phyloP scores from a whole-genome alignment of 805 yeast species.

The Pichia sporocuriosa region DNA sequence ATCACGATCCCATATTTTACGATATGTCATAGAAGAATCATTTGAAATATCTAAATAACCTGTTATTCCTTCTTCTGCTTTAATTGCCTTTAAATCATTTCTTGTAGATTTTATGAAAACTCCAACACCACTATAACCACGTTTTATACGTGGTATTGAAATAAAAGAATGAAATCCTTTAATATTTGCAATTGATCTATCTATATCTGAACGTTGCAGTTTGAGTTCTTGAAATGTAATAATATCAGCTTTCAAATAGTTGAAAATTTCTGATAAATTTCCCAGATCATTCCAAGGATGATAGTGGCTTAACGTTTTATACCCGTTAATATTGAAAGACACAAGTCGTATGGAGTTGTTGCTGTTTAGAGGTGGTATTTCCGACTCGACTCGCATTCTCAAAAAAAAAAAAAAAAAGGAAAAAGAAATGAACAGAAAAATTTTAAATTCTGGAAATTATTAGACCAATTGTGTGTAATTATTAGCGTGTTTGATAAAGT shows the following conservation, averaged over 20 bases:
- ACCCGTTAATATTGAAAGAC: slow-evolving; percentile 80
- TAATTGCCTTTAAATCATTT: slow-evolving; percentile 40
- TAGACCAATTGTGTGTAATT: too few relatives aligned
- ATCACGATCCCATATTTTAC: slow-evolving; percentile 20
- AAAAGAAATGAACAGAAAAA: neutral
- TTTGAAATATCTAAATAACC: slow-evolving; percentile 42
- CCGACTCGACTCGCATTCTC: slow-evolving; percentile 2
- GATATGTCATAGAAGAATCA: slow-evolving; percentile 15
- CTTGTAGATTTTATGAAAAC: slow-evolving; percentile 58
- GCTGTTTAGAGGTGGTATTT: slow-evolving; percentile 1
- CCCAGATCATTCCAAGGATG: slow-evolving; percentile 69
- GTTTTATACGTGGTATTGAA: slow-evolving; percentile 57
- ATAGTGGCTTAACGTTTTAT: slow-evolving; percentile 71
- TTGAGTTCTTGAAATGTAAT: slow-evolving; percentile 87
- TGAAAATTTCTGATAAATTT: slow-evolving; percentile 41
- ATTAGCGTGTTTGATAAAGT: too few relatives aligned
- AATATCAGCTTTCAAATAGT: slow-evolving; percentile 59
- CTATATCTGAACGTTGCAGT: slow-evolving; percentile 44
- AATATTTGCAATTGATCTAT: slow-evolving; percentile 32
- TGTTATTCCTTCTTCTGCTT: slow-evolving; percentile 89
- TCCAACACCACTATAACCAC: slow-evolving; percentile 92
- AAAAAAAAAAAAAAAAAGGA: neutral
- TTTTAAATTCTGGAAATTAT: too few relatives aligned
- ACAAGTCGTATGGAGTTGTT: slow-evolving; percentile 19
- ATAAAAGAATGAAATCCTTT: slow-evolving; percentile 60